phyloP scores from a whole-genome alignment of 495 filamentous ascomycete species.

The Aspergillus carlsbadensis region DNA sequence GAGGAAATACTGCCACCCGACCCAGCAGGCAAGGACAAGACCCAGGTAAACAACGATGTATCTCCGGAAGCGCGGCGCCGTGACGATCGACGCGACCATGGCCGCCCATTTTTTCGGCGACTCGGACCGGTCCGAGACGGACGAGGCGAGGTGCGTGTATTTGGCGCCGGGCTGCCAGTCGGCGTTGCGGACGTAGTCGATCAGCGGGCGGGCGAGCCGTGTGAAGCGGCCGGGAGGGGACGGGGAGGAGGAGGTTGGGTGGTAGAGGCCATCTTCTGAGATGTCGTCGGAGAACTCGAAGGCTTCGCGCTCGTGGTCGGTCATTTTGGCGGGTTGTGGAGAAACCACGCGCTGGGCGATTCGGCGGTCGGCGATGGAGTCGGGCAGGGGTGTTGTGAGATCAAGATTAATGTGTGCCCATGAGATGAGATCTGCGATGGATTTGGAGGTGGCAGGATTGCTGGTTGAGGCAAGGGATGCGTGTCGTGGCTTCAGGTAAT shows the following conservation, averaged over 20 bases:
- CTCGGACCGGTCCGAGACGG: constrained; percentile 19
- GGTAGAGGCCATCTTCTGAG: constrained; percentile 17
- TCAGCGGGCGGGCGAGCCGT: constrained; percentile 35
- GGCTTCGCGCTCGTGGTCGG: constrained; percentile 13
- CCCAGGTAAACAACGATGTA: constrained; percentile 44
- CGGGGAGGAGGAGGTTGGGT: not conserved
- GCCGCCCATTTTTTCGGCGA: constrained; percentile 26
- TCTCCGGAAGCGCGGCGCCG: constrained; percentile 48
- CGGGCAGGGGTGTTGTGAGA: not conserved
- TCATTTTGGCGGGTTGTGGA: not conserved
- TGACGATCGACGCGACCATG: constrained; percentile 32
- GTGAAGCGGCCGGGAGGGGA: constrained; percentile 14
- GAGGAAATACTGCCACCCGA: constrained; percentile 42
- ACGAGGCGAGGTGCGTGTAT: constrained; percentile 22
- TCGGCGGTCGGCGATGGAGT: not conserved
- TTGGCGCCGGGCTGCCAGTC: constrained; percentile 40
- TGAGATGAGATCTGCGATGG: not conserved
- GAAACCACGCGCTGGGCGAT: not conserved
- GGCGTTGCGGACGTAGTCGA: constrained; percentile 43
- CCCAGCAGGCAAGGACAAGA: constrained; percentile 35
- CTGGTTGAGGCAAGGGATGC: not conserved
- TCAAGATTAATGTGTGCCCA: not conserved
- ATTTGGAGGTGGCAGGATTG: not conserved
- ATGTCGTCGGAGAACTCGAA: constrained; percentile 24
- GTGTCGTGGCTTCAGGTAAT: not conserved